Base-by-base conservation (phyloP, 1,139 yeast species). In the Lodderomyces elongisporus region DNA sequence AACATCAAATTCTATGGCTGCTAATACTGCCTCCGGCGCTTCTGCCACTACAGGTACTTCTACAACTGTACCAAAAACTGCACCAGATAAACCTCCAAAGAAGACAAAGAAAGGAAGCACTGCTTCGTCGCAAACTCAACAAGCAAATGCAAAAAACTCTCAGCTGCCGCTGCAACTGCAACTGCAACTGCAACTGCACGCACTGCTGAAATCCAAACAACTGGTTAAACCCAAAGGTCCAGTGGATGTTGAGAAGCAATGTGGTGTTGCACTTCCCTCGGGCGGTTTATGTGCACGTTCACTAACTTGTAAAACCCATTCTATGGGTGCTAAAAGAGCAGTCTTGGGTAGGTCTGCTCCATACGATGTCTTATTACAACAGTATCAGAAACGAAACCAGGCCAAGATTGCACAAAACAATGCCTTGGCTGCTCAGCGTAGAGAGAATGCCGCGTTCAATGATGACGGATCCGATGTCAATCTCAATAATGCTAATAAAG, bases 281-380 rank as follows among this genome's bases (percentile, higher is more conserved):
- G 97, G 97, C 8, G 95, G 94, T 0, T 79, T 79, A 48, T 91
- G 98, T 68, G 96, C 96, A 5, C 72, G 98, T 36, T 87, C 96
- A 0, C 67, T 91, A 42, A 91, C 98, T 0, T 91, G 98, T 69
- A 91, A 91, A 54, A 88, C 97, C 1, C 98, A 91, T 58, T 85
- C 96, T 1, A 89, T 91, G 96, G 96, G 96, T 17, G 95, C 96
- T 16, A 91, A 91, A 51, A 74, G 98, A 48, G 91, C 96, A 1
- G 98, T 91, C 16, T 78, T 78, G 20, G 98, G 98, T 5, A 72
- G 98, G 48, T 79, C 94, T 33, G 89, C 93, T 6, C 89, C 96
- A 0, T 91, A 88, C 56, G 98, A 91, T 58, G 79, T 79, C 17
- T 65, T 91, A 35, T 66, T 91, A 39, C 89, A 91, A 28, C 91